Conservation (phyloP, 2,329 filamentous ascomycete genomes). For the Tolypocladium tropicale region DNA sequence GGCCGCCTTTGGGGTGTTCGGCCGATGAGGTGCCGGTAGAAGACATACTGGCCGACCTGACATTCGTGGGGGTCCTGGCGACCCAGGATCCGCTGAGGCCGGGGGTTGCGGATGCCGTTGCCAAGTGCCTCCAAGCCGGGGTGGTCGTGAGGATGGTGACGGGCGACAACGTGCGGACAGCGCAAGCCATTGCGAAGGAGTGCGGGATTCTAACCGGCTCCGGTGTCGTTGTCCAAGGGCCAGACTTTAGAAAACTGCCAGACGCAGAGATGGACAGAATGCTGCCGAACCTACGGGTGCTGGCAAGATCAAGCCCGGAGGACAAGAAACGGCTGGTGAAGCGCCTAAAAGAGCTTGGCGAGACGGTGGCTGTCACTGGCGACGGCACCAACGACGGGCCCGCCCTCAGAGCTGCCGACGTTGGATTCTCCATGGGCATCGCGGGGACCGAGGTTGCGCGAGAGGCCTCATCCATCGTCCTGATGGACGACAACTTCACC, state of each 20-base stretch:
- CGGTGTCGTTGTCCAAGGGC: conserved; percentile 57
- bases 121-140: conserved; percentile 49
- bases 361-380: conserved; percentile 53
- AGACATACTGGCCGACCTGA: conserved; percentile 47
- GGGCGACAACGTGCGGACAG: conserved; percentile 41
- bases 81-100: conserved; percentile 54
- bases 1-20: conserved; percentile 50
- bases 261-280: conserved; percentile 40
- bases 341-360: conserved; percentile 41
- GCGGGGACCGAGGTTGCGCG: conserved; percentile 58
- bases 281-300: conserved; percentile 37
- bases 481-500: conserved; percentile 57
- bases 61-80: conserved; percentile 57
- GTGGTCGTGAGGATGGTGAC: conserved; percentile 55
- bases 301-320: conserved; percentile 49
- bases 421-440: conserved; percentile 60
- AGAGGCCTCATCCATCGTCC: conserved; percentile 57
- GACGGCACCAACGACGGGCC: conserved; percentile 59
- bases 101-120: conserved; percentile 49
- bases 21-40: not conserved
- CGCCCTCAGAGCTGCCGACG: conserved; percentile 54
- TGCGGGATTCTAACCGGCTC: conserved; percentile 53
- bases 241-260: conserved; percentile 47
- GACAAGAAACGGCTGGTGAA: conserved; percentile 48
- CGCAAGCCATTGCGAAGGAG: conserved; percentile 52